Base-by-base conservation (phyloP, 1,139 yeast species). In the Pichia terricola region DNA sequence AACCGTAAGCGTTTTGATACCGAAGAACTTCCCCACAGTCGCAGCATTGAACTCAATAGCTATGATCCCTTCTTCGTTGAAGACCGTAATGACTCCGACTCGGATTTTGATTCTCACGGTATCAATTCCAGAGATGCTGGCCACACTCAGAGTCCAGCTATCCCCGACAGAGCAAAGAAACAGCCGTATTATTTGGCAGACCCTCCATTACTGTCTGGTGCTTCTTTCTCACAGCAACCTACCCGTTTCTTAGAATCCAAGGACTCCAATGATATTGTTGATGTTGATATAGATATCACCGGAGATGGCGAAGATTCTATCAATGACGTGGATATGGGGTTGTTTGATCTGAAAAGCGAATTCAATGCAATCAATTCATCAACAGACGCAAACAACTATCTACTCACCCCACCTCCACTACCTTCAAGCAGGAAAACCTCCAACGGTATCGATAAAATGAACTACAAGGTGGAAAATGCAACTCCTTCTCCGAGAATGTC, bases 331-430 rank as follows among this genome's bases (percentile, higher is more conserved):
- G 51, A 49, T 30, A 33, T 43, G 31, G 37, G 41, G 7, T 45
- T 52, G 35, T 37, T 44, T n/a, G 47, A 50, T 36, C 44, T 50
- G 49, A 47, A 46, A 30, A 48, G 49, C 30, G 42, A 45, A 28
- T 36, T 50, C 4, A 44, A 38, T 37, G 44, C 45, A 26, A 41
- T 49, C 4, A 40, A 40, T 34, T 35, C 39, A 26, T 36, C 40
- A 27, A 33, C 36, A 9, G 39, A 35, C 7, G 27, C 32, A n/a
- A 35, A 32, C 28, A 36, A 42, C 26, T 27, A 39, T 40, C 33
- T 39, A 11, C 9, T 43, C 25, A 46, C 43, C 3, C 38, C 35
- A 4, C 6, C 33, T 16, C 46, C 45, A 6, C 43, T 53, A 6
- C 26, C 42, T 5, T 31, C 41, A 35, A 47, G 44, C 31, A 44